Evolutionary conservation across 2,329 filamentous ascomycete species (phyloP), one percentile per base, ranked within the genome.

Genomic region (Fusarium clavum): DNA sequence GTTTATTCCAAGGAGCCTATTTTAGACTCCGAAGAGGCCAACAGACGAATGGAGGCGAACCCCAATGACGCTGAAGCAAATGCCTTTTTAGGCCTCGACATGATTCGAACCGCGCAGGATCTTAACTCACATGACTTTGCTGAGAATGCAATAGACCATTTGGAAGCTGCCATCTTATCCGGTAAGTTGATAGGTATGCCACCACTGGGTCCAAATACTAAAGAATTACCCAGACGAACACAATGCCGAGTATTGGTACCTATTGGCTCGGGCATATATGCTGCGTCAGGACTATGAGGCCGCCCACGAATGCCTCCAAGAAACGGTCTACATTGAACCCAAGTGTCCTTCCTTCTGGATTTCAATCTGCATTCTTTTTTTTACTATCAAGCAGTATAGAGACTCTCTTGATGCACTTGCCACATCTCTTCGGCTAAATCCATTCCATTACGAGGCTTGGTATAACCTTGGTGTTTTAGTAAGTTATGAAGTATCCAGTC

Each of bases 321-420:
- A 7, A 3, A 4, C n/a, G 2, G 5, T 29, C 6, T 14, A 4
- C 11, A 2, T 40, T 1, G 13, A 14, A 3, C 6, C 1, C 1
- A 8, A 18, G 0, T 56, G 7, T 3, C 29, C 53, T 6, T 22
- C 43, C 0, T 10, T 56, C 18, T 56, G 53, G 43, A 16, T 27
- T 0, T 34, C 43, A 2, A 3, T 56, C 3, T 18, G 22, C 0
- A n/a, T 38, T 11, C 4, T 56, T 7, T 38, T 10, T 5, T 49
- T 22, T 7, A 12, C 8, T 2, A 8, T 38, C 5, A 14, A 14
- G 4, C 53, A 38, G 20, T 34, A 25, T 2, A 11, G 1, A 5
- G 13, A 56, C n/a, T 34, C 13, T 10, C 16, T 25, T 1, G 18
- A 34, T 2, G 9, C 41, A 2, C 6, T 55, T 2, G 11, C 2